These are phyloP conservation scores for Rhinocladiella similis DNA, from an alignment of 2,329 filamentous ascomycete species.

Conservation along the genomic window DNA sequence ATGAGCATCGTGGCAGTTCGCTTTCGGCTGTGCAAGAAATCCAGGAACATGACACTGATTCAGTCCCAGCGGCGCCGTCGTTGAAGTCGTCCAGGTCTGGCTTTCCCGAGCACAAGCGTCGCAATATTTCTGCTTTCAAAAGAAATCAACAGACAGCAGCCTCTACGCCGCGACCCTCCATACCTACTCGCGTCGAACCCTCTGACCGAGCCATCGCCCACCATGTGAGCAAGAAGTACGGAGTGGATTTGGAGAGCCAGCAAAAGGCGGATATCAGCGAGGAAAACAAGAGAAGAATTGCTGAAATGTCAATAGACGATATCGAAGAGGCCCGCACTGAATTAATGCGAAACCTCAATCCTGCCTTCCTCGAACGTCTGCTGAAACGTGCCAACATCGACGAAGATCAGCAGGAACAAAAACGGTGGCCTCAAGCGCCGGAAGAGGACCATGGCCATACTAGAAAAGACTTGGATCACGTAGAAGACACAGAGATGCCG, in stretches of 20 bases:
- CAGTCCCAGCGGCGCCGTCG: constrained; percentile 48
- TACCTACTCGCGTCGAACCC: constrained; percentile 22
- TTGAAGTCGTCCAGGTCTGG: constrained; percentile 67
- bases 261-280: constrained; percentile 68
- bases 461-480: constrained; percentile 19
- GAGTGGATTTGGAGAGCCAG: constrained; percentile 54
- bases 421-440: constrained; percentile 13
- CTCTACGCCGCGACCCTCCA: constrained; percentile 13
- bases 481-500: constrained; percentile 4
- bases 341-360: constrained; percentile 74
- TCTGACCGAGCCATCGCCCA: constrained; percentile 27
- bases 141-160: constrained; percentile 53
- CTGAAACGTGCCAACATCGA: constrained; percentile 76
- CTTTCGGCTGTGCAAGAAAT: constrained; percentile 68
- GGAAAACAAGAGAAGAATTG: constrained; percentile 75
- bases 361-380: constrained; percentile 73
- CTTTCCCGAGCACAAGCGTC: constrained; percentile 84
- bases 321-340: constrained; percentile 80
- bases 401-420: constrained; percentile 40
- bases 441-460: background rate
- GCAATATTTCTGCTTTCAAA: constrained; percentile 75
- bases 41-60: constrained; percentile 66
- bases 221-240: constrained; percentile 23
- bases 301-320: constrained; percentile 76
- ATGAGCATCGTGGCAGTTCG: constrained; percentile 29